Base-by-base conservation (phyloP, 352 stramenopile genomes). In the Pythium apleroticum region DNA sequence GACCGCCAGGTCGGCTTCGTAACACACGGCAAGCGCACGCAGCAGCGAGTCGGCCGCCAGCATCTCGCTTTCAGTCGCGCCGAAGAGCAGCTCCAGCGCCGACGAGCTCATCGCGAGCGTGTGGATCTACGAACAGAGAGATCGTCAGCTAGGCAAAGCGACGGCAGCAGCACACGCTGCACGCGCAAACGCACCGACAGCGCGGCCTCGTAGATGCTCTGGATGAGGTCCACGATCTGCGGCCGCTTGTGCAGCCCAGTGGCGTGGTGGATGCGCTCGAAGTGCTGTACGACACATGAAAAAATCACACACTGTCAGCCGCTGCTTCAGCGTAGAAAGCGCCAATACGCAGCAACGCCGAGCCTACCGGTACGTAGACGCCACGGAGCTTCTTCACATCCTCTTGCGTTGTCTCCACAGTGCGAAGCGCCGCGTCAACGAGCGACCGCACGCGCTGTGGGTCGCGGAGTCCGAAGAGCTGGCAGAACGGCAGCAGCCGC, bases 401-500 rank as follows among this genome's bases (percentile, higher is more conserved):
- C 64, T 25, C 81, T 48, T 49, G 57, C 22, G 5, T 20, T 12
- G 22, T 80, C 24, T 65, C 69, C 19, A 71, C 69, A 53, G 74
- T 52, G 20, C 20, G 33, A 4, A 46, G 11, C 19, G 58, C 35
- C 0, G 41, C 53, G 27, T 62, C 37, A n/a, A 71, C 22, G 12
- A 71, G 52, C 28, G n/a, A 17, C 9, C 19, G 52, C 30, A 60
- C 49, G 17, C 41, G 31, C 8, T 60, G 22, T 27, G 48, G 52
- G 27, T 49, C 63, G 19, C 58, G 52, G n/a, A 45, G 24, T n/a
- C 35, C 64, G 24, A 54, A 71, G 50, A 92, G 45, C 57, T 89
- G 78, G 62, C 84, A 90, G 60, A 90, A 89, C 9, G 81, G 78
- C 2, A 65, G 67, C 20, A 93, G n/a, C 19, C 80, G 63, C 52